phyloP scores from a whole-genome alignment of 116 monocot genomes.

The Papilionanthe hybrid region DNA sequence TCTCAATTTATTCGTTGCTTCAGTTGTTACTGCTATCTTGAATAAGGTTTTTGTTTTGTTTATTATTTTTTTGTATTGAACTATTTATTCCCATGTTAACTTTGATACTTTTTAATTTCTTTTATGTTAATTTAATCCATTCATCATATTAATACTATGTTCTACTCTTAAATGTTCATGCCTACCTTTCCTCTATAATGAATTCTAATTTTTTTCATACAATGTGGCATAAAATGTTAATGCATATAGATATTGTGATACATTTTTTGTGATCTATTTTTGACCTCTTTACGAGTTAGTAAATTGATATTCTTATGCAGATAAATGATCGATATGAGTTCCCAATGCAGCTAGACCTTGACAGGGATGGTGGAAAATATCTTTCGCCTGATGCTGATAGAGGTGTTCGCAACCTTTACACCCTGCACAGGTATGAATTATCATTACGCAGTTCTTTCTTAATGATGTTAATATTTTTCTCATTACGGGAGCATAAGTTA shows the following conservation, averaged over 20 bases:
- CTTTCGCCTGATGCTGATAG: slow-evolving; percentile 93
- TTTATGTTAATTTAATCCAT: not conserved
- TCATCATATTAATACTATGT: not conserved
- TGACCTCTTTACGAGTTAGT: too few species aligned
- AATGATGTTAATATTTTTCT: not conserved
- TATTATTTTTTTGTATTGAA: not conserved
- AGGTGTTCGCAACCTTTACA: slow-evolving; percentile 89
- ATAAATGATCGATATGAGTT: slow-evolving; percentile 99
- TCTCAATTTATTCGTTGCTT: not conserved
- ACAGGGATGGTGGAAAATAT: slow-evolving; percentile 93
- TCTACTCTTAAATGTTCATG: not conserved
- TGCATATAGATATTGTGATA: too few species aligned
- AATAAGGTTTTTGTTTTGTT: not conserved
- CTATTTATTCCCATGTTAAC: not conserved
- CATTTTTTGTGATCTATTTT: too few species aligned
- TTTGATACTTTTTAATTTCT: not conserved
- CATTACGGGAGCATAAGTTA: not conserved
- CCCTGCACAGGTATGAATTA: slow-evolving; percentile 77
- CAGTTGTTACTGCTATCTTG: not conserved
- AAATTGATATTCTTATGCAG: slow-evolving; percentile 31
- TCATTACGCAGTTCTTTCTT: not conserved
- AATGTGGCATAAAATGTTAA: not conserved
- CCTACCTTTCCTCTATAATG: not conserved
- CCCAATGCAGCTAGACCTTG: slow-evolving; percentile 92
- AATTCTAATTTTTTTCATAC: not conserved